Evolutionary conservation across 306 rosid genomes (phyloP).

Genomic region (Pueraria montana): DNA sequence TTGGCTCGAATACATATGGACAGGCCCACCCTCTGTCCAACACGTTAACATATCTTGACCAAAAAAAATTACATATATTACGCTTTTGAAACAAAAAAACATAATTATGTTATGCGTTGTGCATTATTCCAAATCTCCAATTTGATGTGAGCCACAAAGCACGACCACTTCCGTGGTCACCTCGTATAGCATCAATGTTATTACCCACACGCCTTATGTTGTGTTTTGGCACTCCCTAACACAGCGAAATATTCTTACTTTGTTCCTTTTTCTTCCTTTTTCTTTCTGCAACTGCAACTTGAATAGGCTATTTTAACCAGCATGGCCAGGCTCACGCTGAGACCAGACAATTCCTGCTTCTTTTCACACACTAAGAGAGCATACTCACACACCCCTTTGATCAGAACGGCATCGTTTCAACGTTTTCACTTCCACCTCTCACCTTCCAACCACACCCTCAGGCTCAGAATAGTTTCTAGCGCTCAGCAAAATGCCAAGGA

Average conservation of each 20-base stretch:
- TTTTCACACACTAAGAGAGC: constrained; percentile 27
- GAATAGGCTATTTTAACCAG: background rate
- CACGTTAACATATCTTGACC: too few relatives aligned
- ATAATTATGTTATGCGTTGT: too few relatives aligned
- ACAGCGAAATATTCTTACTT: background rate
- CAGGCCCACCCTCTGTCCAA: too few relatives aligned
- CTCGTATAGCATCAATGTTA: background rate
- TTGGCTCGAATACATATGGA: too few relatives aligned
- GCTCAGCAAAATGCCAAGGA: constrained; percentile 60
- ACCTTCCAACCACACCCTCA: constrained; percentile 48
- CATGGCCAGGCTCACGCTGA: constrained; percentile 69
- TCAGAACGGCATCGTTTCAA: constrained; percentile 39
- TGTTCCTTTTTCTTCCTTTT: background rate
- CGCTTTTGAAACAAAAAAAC: too few relatives aligned
- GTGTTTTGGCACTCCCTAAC: constrained; percentile 4
- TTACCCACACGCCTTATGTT: background rate
- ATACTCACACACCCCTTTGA: constrained; percentile 25
- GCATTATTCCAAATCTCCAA: background rate
- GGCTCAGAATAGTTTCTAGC: constrained; percentile 55
- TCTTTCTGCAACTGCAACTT: background rate
- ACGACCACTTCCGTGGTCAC: constrained; percentile 40
- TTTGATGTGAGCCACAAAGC: constrained; percentile 41
- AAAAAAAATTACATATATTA: too few relatives aligned
- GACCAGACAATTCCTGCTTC: constrained; percentile 53
- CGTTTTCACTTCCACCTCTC: constrained; percentile 54